These are phyloP conservation scores for Nicotiana sylvestris DNA, from an alignment of 257 asterid genomes.

Conservation along the genomic window DNA sequence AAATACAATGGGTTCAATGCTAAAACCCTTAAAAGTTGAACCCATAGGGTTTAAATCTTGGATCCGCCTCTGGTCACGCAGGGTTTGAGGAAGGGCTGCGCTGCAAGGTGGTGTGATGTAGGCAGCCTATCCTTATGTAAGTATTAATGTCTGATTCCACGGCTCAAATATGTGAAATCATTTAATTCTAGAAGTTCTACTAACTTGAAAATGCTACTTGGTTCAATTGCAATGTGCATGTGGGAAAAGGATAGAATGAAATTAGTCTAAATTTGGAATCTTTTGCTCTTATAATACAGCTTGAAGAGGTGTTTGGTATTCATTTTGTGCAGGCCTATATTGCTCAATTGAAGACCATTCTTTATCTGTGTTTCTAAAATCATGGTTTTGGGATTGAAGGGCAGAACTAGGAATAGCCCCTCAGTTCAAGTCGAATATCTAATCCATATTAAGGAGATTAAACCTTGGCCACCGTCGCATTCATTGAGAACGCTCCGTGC, in stretches of 20 bases:
- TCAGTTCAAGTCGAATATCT: constrained; percentile 45
- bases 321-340: constrained; percentile 3
- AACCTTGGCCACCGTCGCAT: constrained; percentile 86
- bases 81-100: too few relatives aligned
- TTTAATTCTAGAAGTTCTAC: not conserved
- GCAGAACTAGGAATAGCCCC: constrained; percentile 48
- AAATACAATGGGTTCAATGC: too few relatives aligned
- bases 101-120: too few relatives aligned
- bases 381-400: constrained; percentile 78
- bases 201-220: not conserved
- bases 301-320: not conserved
- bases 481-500: constrained; percentile 59
- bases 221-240: not conserved
- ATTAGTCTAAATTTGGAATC: not conserved
- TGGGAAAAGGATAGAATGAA: not conserved
- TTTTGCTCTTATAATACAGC: not conserved
- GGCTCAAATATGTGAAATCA: not conserved
- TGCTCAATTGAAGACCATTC: not conserved
- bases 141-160: too few relatives aligned
- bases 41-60: too few relatives aligned
- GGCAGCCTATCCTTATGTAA: too few relatives aligned
- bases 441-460: constrained; percentile 54
- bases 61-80: too few relatives aligned
- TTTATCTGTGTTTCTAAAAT: constrained; percentile 22
- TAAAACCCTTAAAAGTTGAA: too few relatives aligned